phyloP scores from a whole-genome alignment of 179 eudicot genomes.

The Silene vulgaris region DNA sequence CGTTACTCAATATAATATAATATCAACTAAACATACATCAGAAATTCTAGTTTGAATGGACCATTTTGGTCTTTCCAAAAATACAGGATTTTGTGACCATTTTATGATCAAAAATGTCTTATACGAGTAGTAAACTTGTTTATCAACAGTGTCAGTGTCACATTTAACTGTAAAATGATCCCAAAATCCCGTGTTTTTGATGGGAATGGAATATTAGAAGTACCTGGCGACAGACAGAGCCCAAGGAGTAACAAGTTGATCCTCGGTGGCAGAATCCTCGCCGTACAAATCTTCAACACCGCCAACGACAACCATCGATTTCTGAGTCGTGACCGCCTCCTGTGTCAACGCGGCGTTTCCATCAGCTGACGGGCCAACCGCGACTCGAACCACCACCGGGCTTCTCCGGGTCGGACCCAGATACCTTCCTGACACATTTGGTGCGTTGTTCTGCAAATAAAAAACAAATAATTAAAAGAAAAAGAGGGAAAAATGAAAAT shows the following conservation, averaged over 20 bases:
- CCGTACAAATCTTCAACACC: constrained; percentile 62
- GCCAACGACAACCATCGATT: constrained; percentile 39
- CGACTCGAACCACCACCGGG: constrained; percentile 38
- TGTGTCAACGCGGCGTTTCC: constrained; percentile 51
- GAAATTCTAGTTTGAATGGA: too few relatives aligned
- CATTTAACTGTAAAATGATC: too few relatives aligned
- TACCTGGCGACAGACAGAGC: constrained; percentile 63
- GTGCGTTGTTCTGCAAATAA: constrained; percentile 46
- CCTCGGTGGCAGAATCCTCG: constrained; percentile 67
- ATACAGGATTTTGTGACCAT: too few relatives aligned
- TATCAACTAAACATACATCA: too few relatives aligned
- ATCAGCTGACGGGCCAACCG: constrained; percentile 47
- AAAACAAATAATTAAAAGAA: background rate
- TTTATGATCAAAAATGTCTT: too few relatives aligned
- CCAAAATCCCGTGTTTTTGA: too few relatives aligned
- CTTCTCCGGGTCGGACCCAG: constrained; percentile 38
- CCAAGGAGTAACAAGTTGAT: constrained; percentile 63
- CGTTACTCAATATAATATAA: too few relatives aligned
- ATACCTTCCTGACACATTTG: constrained; percentile 43
- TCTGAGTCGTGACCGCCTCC: constrained; percentile 29
- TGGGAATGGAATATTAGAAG: background rate
- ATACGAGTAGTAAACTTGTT: too few relatives aligned
- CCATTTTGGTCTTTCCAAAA: too few relatives aligned
- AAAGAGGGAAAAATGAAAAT: too few relatives aligned
- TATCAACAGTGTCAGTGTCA: too few relatives aligned